Evolutionary conservation across 2,329 filamentous ascomycete genomes (phyloP), one percentile per base, ranked within the genome.

Genomic region (Stachybotrys chartarum): DNA sequence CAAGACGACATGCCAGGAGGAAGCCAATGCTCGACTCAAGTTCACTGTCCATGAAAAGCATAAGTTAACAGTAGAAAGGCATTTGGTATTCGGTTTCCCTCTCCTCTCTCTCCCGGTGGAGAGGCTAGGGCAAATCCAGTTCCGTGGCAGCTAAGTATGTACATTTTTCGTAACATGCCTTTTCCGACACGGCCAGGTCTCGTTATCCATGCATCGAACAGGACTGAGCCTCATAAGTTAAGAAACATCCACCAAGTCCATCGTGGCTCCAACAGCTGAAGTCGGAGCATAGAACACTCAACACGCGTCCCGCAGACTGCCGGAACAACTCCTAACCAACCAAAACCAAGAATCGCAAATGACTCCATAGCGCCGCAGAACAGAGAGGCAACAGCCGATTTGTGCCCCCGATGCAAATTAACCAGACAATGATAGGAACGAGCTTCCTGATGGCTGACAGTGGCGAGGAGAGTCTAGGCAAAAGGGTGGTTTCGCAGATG

Each of bases 351-450:
- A 62, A 58, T 64, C 64, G 64, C 69, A 69, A 63, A 59, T 63
- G 65, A 74, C 72, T 73, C 72, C 72, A 62, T 42, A 72, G 70
- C 72, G 72, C 72, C 72, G 59, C 68, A 64, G 72, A 66, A 66
- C 63, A 63, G 68, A 65, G 61, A 10, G 35, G 35, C 35, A 10
- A 68, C 63, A 63, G 68, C 58, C 54, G 61, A 61, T 59, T 57
- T 60, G 64, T 71, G 68, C 67, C 67, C 61, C 64, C 56, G 66
- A 70, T 64, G 66, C 61, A 64, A 58, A 65, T 63, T 64, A 68
- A 64, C 63, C 62, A 66, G 64, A 66, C 63, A 63, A 64, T 61
- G 59, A 56, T 59, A 62, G 58, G 57, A 57, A 53, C 53, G 48
- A 60, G 55, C 59, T 61, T 47, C 45, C 45, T 17, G 45, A 47